Percentiles rank a stretch among this genome's conserved stretches.
phyloP scores from a whole-genome alignment of 345 rosid genomes.

The Salix caprea region DNA sequence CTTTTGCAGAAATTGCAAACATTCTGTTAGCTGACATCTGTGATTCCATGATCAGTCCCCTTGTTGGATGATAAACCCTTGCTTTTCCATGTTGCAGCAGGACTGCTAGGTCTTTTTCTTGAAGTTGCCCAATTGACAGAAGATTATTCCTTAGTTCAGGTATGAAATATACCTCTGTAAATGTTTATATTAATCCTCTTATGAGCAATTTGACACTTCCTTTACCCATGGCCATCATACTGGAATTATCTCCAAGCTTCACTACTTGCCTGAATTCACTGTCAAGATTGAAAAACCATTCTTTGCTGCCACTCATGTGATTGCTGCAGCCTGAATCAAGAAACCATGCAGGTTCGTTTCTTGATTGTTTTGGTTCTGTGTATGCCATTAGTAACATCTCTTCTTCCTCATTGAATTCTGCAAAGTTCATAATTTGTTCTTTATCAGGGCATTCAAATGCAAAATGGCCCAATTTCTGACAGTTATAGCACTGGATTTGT shows the following conservation, averaged over 20 bases:
- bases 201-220: not conserved
- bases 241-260: not conserved
- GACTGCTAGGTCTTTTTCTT: slow-evolving; percentile 1
- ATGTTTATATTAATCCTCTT: not conserved
- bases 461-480: not conserved
- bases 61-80: not conserved
- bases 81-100: not conserved
- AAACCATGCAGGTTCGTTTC: not conserved
- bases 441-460: too few relatives aligned
- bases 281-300: slow-evolving; percentile 7
- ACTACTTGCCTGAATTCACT: not conserved
- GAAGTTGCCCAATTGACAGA: not conserved
- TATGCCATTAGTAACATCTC: not conserved
- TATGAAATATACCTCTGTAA: not conserved
- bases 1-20: not conserved
- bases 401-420: not conserved
- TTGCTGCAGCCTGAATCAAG: not conserved
- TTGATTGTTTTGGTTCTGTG: not conserved
- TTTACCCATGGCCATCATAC: slow-evolving; percentile 1
- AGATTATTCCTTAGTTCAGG: not conserved
- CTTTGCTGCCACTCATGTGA: not conserved
- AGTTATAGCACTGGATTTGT: not conserved
- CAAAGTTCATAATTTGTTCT: not conserved
- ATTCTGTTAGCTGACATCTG: too few relatives aligned
- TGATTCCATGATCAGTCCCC: not conserved